A percentile compares a stretch with the other conserved stretches of the same genome.
Evolutionary conservation across 1,284 basidiomycete species (phyloP).

Genomic region (Schizophyllum amplum): DNA sequence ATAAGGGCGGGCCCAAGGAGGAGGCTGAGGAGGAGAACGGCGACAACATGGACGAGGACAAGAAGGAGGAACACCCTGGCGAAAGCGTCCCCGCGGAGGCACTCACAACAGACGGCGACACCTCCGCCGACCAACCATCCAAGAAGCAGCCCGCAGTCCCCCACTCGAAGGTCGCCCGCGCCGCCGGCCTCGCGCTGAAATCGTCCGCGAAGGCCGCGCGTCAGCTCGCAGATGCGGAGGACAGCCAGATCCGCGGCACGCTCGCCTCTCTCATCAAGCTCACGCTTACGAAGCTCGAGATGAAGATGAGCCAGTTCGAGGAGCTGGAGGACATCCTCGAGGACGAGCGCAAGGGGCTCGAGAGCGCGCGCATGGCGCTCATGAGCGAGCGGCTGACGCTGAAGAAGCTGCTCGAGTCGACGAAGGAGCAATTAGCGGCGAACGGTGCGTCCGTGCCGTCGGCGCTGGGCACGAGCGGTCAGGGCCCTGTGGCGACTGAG

Average conservation of each 20-base stretch:
- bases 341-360: conserved; percentile 71
- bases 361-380: conserved; percentile 61
- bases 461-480: conserved; percentile 42
- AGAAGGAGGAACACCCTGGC: conserved; percentile 13
- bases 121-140: conserved; percentile 32
- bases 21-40: conserved; percentile 26
- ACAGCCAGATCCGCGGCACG: conserved; percentile 72
- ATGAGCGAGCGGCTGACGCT: conserved; percentile 59
- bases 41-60: conserved; percentile 32
- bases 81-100: neutral
- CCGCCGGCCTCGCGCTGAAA: conserved; percentile 78
- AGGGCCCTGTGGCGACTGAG: conserved; percentile 46
- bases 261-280: conserved; percentile 85
- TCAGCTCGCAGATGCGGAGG: conserved; percentile 79
- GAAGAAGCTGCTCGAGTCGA: conserved; percentile 53
- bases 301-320: conserved; percentile 90
- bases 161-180: conserved; percentile 70
- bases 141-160: conserved; percentile 41
- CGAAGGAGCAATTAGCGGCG: conserved; percentile 15
- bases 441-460: conserved; percentile 24
- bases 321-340: conserved; percentile 85
- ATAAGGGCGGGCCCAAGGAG: conserved; percentile 21
- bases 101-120: conserved; percentile 12
- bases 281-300: conserved; percentile 88
- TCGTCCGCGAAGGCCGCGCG: conserved; percentile 86